Evolutionary conservation across 2,329 filamentous ascomycete genomes (phyloP).

Genomic region (Clonostachys byssicola): DNA sequence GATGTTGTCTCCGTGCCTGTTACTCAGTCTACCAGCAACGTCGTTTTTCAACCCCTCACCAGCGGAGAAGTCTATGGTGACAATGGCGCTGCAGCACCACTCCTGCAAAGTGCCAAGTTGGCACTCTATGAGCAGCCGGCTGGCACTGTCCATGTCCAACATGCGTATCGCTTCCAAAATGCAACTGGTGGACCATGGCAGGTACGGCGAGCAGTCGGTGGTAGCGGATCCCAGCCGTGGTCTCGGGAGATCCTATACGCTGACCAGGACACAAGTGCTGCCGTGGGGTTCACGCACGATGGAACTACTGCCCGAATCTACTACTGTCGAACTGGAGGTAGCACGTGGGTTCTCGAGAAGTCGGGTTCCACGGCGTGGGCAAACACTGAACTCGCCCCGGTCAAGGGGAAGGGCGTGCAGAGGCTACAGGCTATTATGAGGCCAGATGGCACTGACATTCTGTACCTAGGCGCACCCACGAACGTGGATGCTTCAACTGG

Average conservation of each 20-base stretch:
- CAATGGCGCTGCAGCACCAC: constrained; percentile 8
- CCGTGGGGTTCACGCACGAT: constrained; percentile 10
- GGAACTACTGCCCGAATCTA: constrained; percentile 9
- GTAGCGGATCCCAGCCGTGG: constrained; percentile 8
- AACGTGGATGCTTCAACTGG: constrained; percentile 9
- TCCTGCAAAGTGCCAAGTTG: constrained; percentile 12
- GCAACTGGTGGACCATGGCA: constrained; percentile 7
- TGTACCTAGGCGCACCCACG: constrained; percentile 9
- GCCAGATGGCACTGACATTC: constrained; percentile 8
- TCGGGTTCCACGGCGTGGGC: constrained; percentile 5
- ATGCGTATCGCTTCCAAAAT: constrained; percentile 11
- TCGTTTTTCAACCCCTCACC: constrained; percentile 12
- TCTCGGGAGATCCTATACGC: constrained; percentile 8
- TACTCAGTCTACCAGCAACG: constrained; percentile 6
- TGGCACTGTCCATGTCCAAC: constrained; percentile 6
- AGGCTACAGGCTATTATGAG: constrained; percentile 9
- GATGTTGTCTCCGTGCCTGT: constrained; percentile 5
- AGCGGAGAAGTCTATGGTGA: constrained; percentile 12
- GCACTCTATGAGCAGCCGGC: constrained; percentile 10
- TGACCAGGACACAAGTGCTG: constrained; percentile 8
- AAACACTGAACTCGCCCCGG: constrained; percentile 6
- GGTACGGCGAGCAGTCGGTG: constrained; percentile 8
- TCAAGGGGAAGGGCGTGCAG: constrained; percentile 6
- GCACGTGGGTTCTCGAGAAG: constrained; percentile 11
- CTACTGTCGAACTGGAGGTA: constrained; percentile 9